Conservation (phyloP, 345 rosid species). For the Linum tenue region DNA sequence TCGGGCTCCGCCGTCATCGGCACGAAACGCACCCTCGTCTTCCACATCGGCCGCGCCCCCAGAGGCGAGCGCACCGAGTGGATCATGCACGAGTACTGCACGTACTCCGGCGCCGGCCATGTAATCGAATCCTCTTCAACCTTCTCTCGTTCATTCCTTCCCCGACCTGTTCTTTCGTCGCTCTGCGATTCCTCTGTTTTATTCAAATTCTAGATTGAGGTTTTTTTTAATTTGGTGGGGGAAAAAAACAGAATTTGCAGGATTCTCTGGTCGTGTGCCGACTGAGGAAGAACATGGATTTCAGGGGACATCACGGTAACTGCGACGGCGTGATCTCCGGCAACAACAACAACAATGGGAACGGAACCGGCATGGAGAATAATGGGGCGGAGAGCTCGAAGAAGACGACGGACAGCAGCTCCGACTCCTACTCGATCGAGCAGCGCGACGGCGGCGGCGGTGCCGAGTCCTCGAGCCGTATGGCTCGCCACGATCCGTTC, state of each 20-base stretch:
- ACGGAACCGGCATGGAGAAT: constrained; percentile 20
- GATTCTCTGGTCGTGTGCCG: constrained; percentile 81
- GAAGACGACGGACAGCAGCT: constrained; percentile 25
- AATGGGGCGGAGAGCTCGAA: constrained; percentile 29
- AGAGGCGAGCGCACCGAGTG: constrained; percentile 89
- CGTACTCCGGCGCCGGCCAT: constrained; percentile 51
- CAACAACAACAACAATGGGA: constrained; percentile 7
- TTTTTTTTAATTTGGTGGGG: neutral
- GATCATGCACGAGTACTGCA: constrained; percentile 87
- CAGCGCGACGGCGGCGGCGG: constrained; percentile 27
- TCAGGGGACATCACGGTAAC: constrained; percentile 23
- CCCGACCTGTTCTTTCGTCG: neutral
- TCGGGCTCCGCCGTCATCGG: constrained; percentile 51
- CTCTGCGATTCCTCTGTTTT: neutral
- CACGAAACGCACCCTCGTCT: constrained; percentile 83
- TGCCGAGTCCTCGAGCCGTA: constrained; percentile 2
- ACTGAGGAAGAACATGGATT: constrained; percentile 54
- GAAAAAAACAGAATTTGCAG: constrained; percentile 19
- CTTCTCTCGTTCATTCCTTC: no score
- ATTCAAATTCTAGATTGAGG: neutral
- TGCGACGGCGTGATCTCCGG: neutral
- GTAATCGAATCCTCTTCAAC: constrained; percentile 17
- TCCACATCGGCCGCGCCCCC: constrained; percentile 85
- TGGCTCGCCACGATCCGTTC: constrained; percentile 26
- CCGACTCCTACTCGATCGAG: constrained; percentile 47